phyloP scores from a whole-genome alignment of 352 stramenopile genomes.

The Peronospora tabacina region DNA sequence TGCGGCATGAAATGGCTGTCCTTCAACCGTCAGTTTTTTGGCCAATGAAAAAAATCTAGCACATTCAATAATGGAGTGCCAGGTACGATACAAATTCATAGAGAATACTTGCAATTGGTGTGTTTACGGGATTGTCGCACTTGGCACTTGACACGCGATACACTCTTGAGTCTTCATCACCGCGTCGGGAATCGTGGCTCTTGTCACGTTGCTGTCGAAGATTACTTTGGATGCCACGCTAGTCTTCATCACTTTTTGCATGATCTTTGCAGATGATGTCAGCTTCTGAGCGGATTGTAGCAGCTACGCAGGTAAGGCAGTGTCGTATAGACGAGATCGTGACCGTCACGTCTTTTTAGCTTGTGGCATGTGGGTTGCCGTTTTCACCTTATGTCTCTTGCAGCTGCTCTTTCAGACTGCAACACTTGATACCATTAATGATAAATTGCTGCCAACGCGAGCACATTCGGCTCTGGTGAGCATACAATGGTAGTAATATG shows the following conservation, averaged over 20 bases:
- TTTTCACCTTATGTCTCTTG: slow-evolving; percentile 22
- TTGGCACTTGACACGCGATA: too few relatives aligned
- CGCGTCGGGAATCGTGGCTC: slow-evolving; percentile 10
- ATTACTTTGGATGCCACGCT: slow-evolving; percentile 7
- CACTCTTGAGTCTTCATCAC: slow-evolving; percentile 19
- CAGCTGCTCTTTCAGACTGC: slow-evolving; percentile 38
- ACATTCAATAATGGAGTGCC: not conserved
- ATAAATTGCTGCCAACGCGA: slow-evolving; percentile 39
- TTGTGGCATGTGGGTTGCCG: slow-evolving; percentile 15
- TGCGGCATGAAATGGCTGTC: too few relatives aligned
- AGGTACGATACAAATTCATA: slow-evolving; percentile 63
- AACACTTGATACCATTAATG: slow-evolving; percentile 37
- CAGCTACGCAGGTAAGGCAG: not conserved
- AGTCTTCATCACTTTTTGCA: slow-evolving; percentile 15
- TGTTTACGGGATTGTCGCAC: slow-evolving; percentile 11
- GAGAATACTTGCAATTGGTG: slow-evolving; percentile 30
- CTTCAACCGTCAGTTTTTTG: not conserved
- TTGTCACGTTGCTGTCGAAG: not conserved
- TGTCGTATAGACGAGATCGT: slow-evolving; percentile 10
- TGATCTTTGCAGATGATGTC: slow-evolving; percentile 9
- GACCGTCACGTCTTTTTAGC: slow-evolving; percentile 27
- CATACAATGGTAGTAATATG: slow-evolving; percentile 48
- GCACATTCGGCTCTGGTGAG: slow-evolving; percentile 46
- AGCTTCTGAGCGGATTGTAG: slow-evolving; percentile 9
- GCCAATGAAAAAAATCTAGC: not conserved